phyloP scores from a whole-genome alignment of 1,284 basidiomycete species.

The Leucoagaricus sp. region DNA sequence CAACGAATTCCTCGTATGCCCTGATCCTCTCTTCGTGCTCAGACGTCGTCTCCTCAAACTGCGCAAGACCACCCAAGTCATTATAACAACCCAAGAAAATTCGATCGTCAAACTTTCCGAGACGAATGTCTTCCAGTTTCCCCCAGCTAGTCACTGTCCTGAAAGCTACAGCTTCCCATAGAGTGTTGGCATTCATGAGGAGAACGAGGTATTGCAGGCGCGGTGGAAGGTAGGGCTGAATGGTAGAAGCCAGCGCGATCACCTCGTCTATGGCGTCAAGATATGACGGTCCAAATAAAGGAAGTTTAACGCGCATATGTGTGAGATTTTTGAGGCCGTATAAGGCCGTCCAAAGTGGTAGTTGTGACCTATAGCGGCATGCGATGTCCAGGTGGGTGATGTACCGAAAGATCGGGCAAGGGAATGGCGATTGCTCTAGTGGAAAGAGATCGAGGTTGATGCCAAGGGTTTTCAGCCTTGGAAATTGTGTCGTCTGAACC shows the following conservation, averaged over 20 bases:
- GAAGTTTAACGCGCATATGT: background rate
- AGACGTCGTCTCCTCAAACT: background rate
- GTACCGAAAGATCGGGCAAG: background rate
- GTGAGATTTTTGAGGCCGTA: background rate
- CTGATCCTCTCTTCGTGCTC: background rate
- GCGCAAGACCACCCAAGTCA: background rate
- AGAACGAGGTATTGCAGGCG: constrained; percentile 1
- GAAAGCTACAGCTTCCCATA: background rate
- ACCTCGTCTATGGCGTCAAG: background rate
- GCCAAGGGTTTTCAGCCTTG: background rate
- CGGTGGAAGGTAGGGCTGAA: background rate
- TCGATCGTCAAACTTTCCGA: background rate
- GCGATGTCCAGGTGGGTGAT: constrained; percentile 7
- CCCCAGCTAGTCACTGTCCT: constrained; percentile 1
- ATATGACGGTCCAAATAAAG: background rate
- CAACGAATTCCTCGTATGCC: background rate
- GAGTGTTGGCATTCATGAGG: background rate
- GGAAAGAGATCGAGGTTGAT: constrained; percentile 1
- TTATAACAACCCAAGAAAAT: background rate
- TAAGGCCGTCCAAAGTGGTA: background rate
- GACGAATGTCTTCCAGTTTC: background rate
- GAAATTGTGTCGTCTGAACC: background rate
- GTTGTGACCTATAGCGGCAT: background rate
- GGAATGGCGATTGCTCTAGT: background rate
- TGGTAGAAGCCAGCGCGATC: background rate